Evolutionary conservation across 2,329 filamentous ascomycete genomes (phyloP).

Genomic region (Xylariaceae sp.): DNA sequence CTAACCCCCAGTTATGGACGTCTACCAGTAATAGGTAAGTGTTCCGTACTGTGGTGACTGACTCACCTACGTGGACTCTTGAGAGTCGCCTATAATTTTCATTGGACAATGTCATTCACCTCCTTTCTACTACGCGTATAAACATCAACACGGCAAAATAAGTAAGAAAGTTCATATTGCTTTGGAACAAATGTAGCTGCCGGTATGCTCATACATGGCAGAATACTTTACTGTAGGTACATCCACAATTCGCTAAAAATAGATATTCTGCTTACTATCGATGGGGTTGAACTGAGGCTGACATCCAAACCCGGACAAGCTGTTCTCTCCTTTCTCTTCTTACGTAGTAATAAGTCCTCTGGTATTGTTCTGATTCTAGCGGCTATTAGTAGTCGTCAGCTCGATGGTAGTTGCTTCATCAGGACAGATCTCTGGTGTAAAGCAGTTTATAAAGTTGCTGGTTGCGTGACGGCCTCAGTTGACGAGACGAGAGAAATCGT

Average conservation of each 20-base stretch:
- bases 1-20: no score
- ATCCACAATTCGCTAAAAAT: slow-evolving; percentile 14
- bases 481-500: not conserved
- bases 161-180: no score
- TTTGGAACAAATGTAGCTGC: no score
- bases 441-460: not conserved
- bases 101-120: no score
- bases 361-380: not conserved
- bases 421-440: slow-evolving; percentile 18
- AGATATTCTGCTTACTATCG: slow-evolving; percentile 18
- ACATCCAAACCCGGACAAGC: slow-evolving; percentile 10
- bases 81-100: no score
- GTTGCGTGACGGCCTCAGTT: not conserved
- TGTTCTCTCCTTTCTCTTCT: slow-evolving; percentile 10
- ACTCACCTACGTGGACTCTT: no score
- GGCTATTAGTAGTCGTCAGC: slow-evolving; percentile 1
- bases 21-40: no score
- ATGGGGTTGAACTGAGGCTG: slow-evolving; percentile 12
- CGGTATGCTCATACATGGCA: no score
- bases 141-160: no score
- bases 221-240: no score
- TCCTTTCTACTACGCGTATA: no score
- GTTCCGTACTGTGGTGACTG: no score
- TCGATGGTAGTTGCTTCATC: slow-evolving; percentile 10
- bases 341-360: slow-evolving; percentile 11